Evolutionary conservation across 31 red algal species (phyloP), one percentile per base, ranked within the genome.

Genomic region (Bonnemaisonia californica): DNA sequence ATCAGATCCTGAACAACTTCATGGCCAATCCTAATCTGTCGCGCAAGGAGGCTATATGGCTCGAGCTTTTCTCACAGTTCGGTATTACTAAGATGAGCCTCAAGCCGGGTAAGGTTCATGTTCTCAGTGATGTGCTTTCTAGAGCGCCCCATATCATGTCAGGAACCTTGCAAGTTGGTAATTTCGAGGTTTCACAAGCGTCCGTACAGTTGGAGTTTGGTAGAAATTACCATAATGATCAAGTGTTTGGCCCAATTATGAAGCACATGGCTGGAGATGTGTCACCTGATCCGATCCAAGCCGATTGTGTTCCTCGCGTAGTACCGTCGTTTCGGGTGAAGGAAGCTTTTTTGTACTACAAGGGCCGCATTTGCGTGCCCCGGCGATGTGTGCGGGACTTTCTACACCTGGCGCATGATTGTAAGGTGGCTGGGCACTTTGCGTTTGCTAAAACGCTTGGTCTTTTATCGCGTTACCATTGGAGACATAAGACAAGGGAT

Each of bases 401-500:
- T 5, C 38, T 80, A n/a, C 4, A 2, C n/a, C 2, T 41, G 23
- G 59, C 77, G 8, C 57, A 67, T 80, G 77, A 80, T 48, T 7
- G 34, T 9, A 40, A 63, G 39, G 22, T 64, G 27, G 77, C 32
- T 18, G 77, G 60, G 2, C 41, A 80, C 32, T 80, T 80, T 30
- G 77, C 33, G 37, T 80, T 66, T 48, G 3, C 38, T 12, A 80
- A 80, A 59, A 80, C 77, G 19, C 2, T 80, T 1, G 21, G 3
- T 8, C 5, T 38, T 1, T 51, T 66, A 48, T 22, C 2, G 3
- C 3, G 23, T 7, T 80, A 62, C 58, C 37, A 63, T 45, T 80
- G 77, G 77, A 80, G 51, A 30, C 57, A 80, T 66, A 80, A 80
- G 41, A 45, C 33, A 19, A 7, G 60, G 1, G 57, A 80, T 48